Base-by-base conservation (phyloP, 225 moss, liverwort and hornwort genomes). In the Marchantia polymorpha region DNA sequence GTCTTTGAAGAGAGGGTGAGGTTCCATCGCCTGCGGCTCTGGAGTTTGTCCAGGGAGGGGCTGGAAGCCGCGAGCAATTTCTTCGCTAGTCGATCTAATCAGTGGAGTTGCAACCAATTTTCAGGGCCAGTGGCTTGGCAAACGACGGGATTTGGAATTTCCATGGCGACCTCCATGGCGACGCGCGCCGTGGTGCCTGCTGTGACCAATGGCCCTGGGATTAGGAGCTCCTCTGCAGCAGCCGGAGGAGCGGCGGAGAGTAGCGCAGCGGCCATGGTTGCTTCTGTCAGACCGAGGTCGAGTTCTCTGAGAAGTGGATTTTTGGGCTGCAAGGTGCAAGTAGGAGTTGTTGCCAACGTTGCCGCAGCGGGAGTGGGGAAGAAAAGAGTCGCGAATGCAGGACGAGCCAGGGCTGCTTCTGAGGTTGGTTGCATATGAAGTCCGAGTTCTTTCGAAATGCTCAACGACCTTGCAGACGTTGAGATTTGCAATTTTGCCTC, bases 81-180 rank as follows among this genome's bases (percentile, higher is more conserved):
- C 53, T 73, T 73, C 73, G 54, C 27, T 6, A 29, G 4, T 30
- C 23, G 12, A 13, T 67, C 31, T 27, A 30, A 26, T 66, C 30
- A 14, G 11, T 31, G 22, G 25, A 10, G 67, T 23, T 23, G 67
- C 67, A 65, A 29, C 10, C 19, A 65, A 65, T 25, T 27, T 9
- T 8, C 65, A 65, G 19, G 2, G 15, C 23, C 13, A 20, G 49
- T 72, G 71, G 71, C 39, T 19, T 39, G 14, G 10, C 52, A 9
- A 27, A 7, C 53, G 0, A 19, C 16, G 0, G 53, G 13, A 9
- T 14, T 26, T 51, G 55, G 20, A 74, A 8, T 58, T 74, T 27
- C n/a, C 59, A 76, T 59, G 60, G 76, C 60, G 76, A 76, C 63
- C n/a, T 78, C 78, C 78, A 78, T 78, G 78, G 65, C 78, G 64